Percentiles rank a stretch among this genome's conserved stretches.
These are phyloP conservation scores for Thielaviopsis euricoi DNA, from an alignment of 2,329 filamentous ascomycete species.

Conservation along the genomic window DNA sequence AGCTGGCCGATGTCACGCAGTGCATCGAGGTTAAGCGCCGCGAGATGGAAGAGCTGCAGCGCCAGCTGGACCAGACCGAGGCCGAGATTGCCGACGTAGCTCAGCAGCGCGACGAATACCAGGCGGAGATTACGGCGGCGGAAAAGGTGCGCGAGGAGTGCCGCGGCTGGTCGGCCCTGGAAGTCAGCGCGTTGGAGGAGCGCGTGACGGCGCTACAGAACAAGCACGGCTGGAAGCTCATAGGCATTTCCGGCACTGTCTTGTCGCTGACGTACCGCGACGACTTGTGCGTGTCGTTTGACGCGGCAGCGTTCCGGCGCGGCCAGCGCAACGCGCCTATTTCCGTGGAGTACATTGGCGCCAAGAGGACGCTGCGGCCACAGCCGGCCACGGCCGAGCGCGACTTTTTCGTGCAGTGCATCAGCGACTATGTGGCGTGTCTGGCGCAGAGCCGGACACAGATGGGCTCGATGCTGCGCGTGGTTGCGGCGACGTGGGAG, in stretches of 20 bases:
- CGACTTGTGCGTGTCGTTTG: constrained; percentile 58
- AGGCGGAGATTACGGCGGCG: constrained; percentile 63
- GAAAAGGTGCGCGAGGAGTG: constrained; percentile 76
- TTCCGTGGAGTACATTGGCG: constrained; percentile 54
- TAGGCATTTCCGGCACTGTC: constrained; percentile 40
- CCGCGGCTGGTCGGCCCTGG: constrained; percentile 70
- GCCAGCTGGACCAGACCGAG: constrained; percentile 52
- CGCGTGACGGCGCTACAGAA: constrained; percentile 50
- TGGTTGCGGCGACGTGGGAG: constrained; percentile 50
- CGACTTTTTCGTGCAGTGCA: constrained; percentile 59
- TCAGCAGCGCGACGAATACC: constrained; percentile 46
- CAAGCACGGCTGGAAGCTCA: constrained; percentile 55
- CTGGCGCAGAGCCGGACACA: constrained; percentile 41
- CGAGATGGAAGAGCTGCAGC: constrained; percentile 48
- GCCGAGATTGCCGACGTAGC: constrained; percentile 42
- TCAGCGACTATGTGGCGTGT: constrained; percentile 49
- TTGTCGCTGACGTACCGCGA: constrained; percentile 60
- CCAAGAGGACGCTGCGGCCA: constrained; percentile 35
- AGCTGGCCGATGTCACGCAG: constrained; percentile 45
- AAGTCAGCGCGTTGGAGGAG: constrained; percentile 65
- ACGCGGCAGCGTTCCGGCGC: constrained; percentile 42
- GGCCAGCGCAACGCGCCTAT: constrained; percentile 36
- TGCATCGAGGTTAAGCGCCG: constrained; percentile 55
- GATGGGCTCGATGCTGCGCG: constrained; percentile 38
- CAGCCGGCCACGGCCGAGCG: constrained; percentile 45